Evolutionary conservation across 768 basidiomycete species (phyloP).

Genomic region (Podaxis sp.): DNA sequence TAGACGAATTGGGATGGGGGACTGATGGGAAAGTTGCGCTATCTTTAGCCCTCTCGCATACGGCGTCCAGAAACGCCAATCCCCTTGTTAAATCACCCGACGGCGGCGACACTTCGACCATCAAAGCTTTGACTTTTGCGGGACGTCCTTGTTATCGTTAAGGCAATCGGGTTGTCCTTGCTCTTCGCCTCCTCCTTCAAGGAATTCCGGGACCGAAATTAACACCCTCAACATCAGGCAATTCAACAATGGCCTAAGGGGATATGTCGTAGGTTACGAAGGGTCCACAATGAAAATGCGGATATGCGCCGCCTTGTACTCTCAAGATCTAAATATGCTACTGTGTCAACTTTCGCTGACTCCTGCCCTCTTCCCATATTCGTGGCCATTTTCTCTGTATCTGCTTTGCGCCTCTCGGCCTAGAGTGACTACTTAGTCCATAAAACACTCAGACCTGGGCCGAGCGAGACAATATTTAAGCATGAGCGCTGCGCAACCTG

Average conservation of each 20-base stretch:
- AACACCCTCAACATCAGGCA: neutral
- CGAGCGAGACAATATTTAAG: neutral
- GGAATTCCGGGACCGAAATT: neutral
- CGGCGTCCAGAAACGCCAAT: constrained; percentile 4
- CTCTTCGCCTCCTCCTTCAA: neutral
- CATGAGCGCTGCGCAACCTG: constrained; percentile 38
- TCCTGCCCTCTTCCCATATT: neutral
- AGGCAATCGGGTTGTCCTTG: constrained; percentile 10
- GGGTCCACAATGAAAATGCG: neutral
- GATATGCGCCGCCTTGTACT: constrained; percentile 9
- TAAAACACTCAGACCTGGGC: neutral
- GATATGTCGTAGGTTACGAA: constrained; percentile 1
- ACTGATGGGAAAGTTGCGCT: neutral
- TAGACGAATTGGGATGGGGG: constrained; percentile 8
- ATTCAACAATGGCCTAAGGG: neutral
- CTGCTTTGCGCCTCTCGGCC: neutral
- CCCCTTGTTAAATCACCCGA: constrained; percentile 2
- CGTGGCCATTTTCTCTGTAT: neutral
- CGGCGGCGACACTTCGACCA: neutral
- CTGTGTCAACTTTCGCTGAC: neutral
- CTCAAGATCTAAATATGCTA: neutral
- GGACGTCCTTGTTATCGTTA: constrained; percentile 9
- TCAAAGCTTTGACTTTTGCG: neutral
- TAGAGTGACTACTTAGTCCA: neutral
- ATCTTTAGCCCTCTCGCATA: constrained; percentile 1